Percentiles rank a stretch among this genome's conserved stretches.
Evolutionary conservation across 2,329 filamentous ascomycete genomes (phyloP).

Genomic region (Alternaria consortialis): DNA sequence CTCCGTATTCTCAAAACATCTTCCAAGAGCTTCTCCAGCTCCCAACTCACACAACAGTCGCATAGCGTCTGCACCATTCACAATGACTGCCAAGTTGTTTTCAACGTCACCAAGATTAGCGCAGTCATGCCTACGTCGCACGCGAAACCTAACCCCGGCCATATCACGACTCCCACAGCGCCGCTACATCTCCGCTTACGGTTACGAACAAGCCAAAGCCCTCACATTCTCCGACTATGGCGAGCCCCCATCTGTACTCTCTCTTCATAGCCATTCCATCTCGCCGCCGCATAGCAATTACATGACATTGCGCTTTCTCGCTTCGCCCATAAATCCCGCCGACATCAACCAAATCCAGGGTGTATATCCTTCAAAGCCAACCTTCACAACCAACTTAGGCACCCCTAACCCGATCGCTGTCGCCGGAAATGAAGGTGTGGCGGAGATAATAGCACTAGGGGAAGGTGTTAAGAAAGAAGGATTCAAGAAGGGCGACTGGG

Average conservation of each 20-base stretch:
- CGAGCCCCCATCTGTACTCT: conserved; percentile 75
- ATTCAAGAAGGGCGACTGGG: conserved; percentile 85
- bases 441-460: conserved; percentile 81
- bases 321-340: conserved; percentile 92
- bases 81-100: conserved; percentile 41
- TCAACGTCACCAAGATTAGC: conserved; percentile 26
- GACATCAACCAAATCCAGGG: conserved; percentile 99
- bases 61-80: conserved; percentile 7
- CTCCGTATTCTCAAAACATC: conserved; percentile 21
- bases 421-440: conserved; percentile 90
- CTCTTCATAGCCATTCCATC: conserved; percentile 78
- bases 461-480: conserved; percentile 62
- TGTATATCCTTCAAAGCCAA: conserved; percentile 87
- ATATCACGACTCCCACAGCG: conserved; percentile 33
- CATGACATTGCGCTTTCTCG: conserved; percentile 85
- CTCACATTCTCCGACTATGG: conserved; percentile 78
- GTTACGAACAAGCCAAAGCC: conserved; percentile 86
- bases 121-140: conserved; percentile 33
- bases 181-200: conserved; percentile 68
- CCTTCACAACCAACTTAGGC: conserved; percentile 78
- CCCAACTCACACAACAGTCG: conserved; percentile 10
- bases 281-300: conserved; percentile 74
- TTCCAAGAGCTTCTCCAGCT: conserved; percentile 14
- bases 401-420: conserved; percentile 79
- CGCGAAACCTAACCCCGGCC: conserved; percentile 13